phyloP scores from a whole-genome alignment of 257 asterid species.

The Nicotiana tabacum region DNA sequence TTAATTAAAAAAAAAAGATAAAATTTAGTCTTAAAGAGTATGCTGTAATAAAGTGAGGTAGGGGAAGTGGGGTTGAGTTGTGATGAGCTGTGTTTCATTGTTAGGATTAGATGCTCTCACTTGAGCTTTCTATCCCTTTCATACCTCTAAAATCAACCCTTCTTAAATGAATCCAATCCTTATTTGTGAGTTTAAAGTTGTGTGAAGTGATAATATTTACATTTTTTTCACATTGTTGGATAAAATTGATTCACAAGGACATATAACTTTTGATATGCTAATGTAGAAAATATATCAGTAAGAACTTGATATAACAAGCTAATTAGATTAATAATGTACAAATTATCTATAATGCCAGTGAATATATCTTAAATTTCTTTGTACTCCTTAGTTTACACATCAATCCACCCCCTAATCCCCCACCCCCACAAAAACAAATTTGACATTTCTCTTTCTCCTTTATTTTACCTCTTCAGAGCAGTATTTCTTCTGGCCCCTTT shows the following conservation, averaged over 20 bases:
- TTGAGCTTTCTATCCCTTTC: neutral
- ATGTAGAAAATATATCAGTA: too few relatives aligned
- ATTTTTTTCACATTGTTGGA: neutral
- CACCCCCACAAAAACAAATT: too few relatives aligned
- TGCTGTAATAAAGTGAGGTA: neutral
- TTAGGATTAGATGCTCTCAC: neutral
- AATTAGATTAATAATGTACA: too few relatives aligned
- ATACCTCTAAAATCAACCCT: too few relatives aligned
- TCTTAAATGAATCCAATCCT: neutral
- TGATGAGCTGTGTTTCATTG: slow-evolving; percentile 4
- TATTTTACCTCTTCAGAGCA: neutral
- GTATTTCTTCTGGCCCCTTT: neutral
- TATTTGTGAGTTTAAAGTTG: neutral
- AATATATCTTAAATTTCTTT: neutral
- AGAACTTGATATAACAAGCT: too few relatives aligned
- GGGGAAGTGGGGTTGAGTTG: neutral
- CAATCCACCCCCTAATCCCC: neutral
- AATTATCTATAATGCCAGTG: too few relatives aligned
- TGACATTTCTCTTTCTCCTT: neutral
- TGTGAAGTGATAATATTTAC: neutral
- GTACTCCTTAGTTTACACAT: neutral
- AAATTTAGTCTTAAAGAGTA: too few relatives aligned
- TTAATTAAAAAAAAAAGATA: too few relatives aligned
- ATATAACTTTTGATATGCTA: too few relatives aligned
- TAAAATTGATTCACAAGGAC: too few relatives aligned